Evolutionary conservation across 75 land plant species (phyloP), one percentile per base, ranked within the genome.

Genomic region (Larix kaempferi): DNA sequence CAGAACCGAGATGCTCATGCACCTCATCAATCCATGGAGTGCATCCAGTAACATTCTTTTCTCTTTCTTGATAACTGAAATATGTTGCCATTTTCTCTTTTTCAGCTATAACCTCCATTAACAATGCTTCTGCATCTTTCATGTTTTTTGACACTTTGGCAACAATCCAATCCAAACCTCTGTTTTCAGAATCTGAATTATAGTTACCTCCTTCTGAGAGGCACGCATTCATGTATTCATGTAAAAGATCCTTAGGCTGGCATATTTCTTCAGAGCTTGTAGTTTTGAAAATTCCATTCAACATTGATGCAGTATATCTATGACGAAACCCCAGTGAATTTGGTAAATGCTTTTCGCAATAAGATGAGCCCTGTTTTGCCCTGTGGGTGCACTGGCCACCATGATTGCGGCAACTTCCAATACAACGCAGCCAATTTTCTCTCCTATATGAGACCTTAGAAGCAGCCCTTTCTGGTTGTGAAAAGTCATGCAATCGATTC

Each of bases 281-380:
- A 52, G 52, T 75, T 58, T 60, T 88, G 27, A 90, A 73, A 62
- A 94, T 84, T 74, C 81, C 87, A 11, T 82, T 54, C 27, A 86
- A 72, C 79, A 86, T 88, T 76, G 82, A 81, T 27, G 92, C 81
- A 33, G 86, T 62, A 17, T 87, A 58, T 62, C 88, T 81, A 76
- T 84, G 87, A 77, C 80, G 88, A 86, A 83, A 87, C 82, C 80
- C 91, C 84, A 35, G 84, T 80, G 88, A 91, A 74, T 80, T 86
- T 33, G 95, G 95, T 49, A 89, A 65, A 74, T 91, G 98, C 65
- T 89, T 95, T 60, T 97, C 98, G 84, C 98, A 96, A 67, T 85
- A 94, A 67, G 86, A 77, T n/a, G 86, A 77, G 72, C 93, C 88
- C 13, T 80, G 61, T 83, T 88, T 96, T 49, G 99, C 85, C 82